A percentile compares a stretch with the other conserved stretches of the same genome.
These are phyloP conservation scores for Epichloe bromicola DNA, from an alignment of 2,329 filamentous ascomycete genomes.

Conservation along the genomic window DNA sequence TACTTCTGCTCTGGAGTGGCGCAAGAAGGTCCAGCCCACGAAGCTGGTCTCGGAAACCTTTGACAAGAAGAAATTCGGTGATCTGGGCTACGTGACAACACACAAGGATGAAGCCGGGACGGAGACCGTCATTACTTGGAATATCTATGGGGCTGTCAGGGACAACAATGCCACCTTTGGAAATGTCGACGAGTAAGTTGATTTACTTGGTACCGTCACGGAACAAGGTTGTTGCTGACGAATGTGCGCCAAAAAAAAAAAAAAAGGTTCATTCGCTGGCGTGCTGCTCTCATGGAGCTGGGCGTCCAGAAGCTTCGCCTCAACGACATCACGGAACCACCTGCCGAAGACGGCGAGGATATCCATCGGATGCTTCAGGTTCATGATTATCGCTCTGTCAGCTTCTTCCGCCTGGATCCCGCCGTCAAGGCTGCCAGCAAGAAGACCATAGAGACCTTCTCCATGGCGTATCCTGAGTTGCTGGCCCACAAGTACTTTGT, in stretches of 20 bases:
- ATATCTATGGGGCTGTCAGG: constrained; percentile 83
- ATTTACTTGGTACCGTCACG: neutral
- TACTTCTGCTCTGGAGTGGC: constrained; percentile 67
- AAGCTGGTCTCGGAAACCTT: constrained; percentile 52
- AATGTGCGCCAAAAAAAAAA: neutral
- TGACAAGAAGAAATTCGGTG: constrained; percentile 56
- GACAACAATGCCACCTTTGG: constrained; percentile 74
- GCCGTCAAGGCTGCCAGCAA: constrained; percentile 62
- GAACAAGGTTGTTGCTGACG: neutral
- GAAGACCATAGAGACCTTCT: constrained; percentile 71
- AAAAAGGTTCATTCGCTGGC: constrained; percentile 80
- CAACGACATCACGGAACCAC: constrained; percentile 51
- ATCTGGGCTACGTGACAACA: constrained; percentile 69
- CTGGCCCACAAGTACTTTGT: constrained; percentile 83
- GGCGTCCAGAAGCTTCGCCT: constrained; percentile 65
- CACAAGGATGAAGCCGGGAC: constrained; percentile 43
- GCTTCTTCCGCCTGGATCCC: constrained; percentile 72
- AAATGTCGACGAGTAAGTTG: constrained; percentile 55
- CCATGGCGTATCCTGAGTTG: constrained; percentile 77
- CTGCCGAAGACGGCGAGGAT: constrained; percentile 62
- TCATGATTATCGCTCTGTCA: constrained; percentile 83
- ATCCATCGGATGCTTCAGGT: constrained; percentile 87
- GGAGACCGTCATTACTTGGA: constrained; percentile 69
- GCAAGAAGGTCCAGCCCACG: constrained; percentile 60
- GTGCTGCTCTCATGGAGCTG: constrained; percentile 80